A percentile compares a stretch with the other conserved stretches of the same genome.
phyloP scores from a whole-genome alignment of 208 protist genomes.

The Wallacemonas collosoma region DNA sequence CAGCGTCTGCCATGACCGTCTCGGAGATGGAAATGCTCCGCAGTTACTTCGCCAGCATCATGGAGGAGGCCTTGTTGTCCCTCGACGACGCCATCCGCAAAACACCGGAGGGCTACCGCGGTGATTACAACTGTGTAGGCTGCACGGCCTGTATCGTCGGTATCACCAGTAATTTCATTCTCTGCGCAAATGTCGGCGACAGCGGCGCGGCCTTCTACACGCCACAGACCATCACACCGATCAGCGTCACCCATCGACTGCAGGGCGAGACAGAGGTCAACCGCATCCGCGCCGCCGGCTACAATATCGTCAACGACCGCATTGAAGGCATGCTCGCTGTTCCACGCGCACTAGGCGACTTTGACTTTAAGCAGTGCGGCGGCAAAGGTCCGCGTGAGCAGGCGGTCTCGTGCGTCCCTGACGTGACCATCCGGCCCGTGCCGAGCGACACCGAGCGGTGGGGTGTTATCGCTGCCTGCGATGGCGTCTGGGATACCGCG shows the following conservation, averaged over 20 bases:
- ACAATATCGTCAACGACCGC: slow-evolving; percentile 46
- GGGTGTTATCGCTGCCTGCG: slow-evolving; percentile 81
- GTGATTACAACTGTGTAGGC: slow-evolving; percentile 75
- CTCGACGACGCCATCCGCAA: slow-evolving; percentile 55
- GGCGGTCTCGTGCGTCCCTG: slow-evolving; percentile 67
- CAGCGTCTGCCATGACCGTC: slow-evolving; percentile 25
- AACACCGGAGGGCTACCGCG: slow-evolving; percentile 50
- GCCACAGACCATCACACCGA: slow-evolving; percentile 31
- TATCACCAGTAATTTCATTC: slow-evolving; percentile 73
- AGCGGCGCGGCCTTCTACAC: slow-evolving; percentile 76
- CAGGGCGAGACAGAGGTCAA: slow-evolving; percentile 42
- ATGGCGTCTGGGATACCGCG: slow-evolving; percentile 83
- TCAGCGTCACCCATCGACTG: slow-evolving; percentile 69
- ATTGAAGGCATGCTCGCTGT: slow-evolving; percentile 86
- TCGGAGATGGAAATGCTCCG: slow-evolving; percentile 73
- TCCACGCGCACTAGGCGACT: slow-evolving; percentile 79
- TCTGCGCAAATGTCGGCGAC: slow-evolving; percentile 83
- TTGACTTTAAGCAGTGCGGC: slow-evolving; percentile 89
- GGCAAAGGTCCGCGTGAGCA: slow-evolving; percentile 51
- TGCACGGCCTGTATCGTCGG: slow-evolving; percentile 80
- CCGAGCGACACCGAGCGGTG: slow-evolving; percentile 47
- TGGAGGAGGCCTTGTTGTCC: slow-evolving; percentile 74
- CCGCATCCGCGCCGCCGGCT: slow-evolving; percentile 68
- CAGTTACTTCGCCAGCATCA: slow-evolving; percentile 64
- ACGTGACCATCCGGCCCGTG: slow-evolving; percentile 66